These are phyloP conservation scores for Diospyros kaki DNA, from an alignment of 148 eudicot genomes.

Conservation along the genomic window DNA sequence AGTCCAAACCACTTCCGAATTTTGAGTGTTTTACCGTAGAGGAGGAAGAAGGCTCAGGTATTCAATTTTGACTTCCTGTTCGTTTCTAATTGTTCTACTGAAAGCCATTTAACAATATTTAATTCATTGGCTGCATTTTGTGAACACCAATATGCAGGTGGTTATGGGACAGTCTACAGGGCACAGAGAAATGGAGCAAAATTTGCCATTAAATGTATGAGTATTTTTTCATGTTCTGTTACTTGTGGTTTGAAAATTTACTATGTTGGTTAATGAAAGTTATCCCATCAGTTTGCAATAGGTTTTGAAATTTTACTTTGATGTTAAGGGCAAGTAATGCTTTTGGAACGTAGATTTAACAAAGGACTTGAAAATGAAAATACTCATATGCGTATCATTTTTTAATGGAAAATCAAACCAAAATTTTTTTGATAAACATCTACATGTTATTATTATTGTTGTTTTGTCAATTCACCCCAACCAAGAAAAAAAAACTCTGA, in stretches of 20 bases:
- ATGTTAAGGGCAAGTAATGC: not conserved
- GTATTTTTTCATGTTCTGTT: not conserved
- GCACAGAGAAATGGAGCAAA: conserved; percentile 71
- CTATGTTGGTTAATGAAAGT: not conserved
- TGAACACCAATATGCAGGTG: conserved; percentile 55
- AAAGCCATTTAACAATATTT: not conserved
- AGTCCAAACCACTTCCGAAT: conserved; percentile 46
- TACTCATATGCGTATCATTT: too few relatives aligned
- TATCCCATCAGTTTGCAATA: not conserved
- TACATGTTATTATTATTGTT: too few relatives aligned
- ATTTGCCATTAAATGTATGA: conserved; percentile 90
- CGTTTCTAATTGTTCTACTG: not conserved
- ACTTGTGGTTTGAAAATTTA: not conserved
- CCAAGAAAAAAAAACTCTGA: too few relatives aligned
- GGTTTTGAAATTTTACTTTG: not conserved
- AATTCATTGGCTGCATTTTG: not conserved
- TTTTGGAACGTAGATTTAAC: too few relatives aligned
- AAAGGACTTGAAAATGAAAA: too few relatives aligned
- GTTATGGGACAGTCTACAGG: conserved; percentile 96
- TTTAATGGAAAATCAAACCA: too few relatives aligned
- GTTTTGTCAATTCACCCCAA: too few relatives aligned
- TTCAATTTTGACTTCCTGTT: conserved; percentile 12
- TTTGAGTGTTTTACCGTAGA: conserved; percentile 67
- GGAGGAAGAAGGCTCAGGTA: conserved; percentile 99
- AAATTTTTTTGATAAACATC: too few relatives aligned